Percentiles rank a stretch among this genome's conserved stretches.
Evolutionary conservation across 805 yeast genomes (phyloP).

Genomic region (Teunomyces funiuensis): DNA sequence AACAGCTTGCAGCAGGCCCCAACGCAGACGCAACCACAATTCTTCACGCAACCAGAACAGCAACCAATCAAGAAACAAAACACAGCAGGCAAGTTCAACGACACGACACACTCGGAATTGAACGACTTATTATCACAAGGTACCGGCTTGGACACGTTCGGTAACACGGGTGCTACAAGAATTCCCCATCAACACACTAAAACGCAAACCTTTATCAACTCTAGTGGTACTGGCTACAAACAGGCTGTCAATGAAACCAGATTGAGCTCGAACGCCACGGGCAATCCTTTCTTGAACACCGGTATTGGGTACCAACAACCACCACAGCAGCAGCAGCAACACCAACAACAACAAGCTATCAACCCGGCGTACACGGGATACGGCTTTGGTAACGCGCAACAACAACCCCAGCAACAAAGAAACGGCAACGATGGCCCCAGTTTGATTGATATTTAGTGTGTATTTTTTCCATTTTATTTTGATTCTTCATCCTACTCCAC

Average conservation of each 20-base stretch:
- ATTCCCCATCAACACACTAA: slow-evolving; percentile 91
- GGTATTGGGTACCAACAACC: slow-evolving; percentile 48
- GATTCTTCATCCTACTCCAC: background rate
- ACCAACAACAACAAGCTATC: slow-evolving; percentile 36
- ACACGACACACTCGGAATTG: slow-evolving; percentile 58
- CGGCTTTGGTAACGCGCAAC: slow-evolving; percentile 83
- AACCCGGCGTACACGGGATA: slow-evolving; percentile 88
- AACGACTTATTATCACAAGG: slow-evolving; percentile 80
- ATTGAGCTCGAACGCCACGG: slow-evolving; percentile 40
- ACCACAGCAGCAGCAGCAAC: slow-evolving; percentile 20
- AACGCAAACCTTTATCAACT: slow-evolving; percentile 76
- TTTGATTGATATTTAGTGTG: slow-evolving; percentile 42
- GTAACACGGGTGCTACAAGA: slow-evolving; percentile 79
- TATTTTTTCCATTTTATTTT: slow-evolving; percentile 2
- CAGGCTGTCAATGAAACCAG: slow-evolving; percentile 41
- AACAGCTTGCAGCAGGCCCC: background rate
- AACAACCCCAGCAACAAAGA: slow-evolving; percentile 35
- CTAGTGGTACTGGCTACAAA: slow-evolving; percentile 81
- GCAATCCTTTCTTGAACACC: slow-evolving; percentile 62
- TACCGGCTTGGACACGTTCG: slow-evolving; percentile 91
- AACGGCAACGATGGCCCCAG: slow-evolving; percentile 40
- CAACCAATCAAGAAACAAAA: slow-evolving; percentile 22
- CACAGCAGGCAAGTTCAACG: slow-evolving; percentile 37
- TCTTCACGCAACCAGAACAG: slow-evolving; percentile 11
- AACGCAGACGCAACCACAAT: slow-evolving; percentile 17